Percentiles rank a stretch among this genome's conserved stretches.
phyloP scores from a whole-genome alignment of 2,329 filamentous ascomycete genomes.

The Gremmenia infestans region DNA sequence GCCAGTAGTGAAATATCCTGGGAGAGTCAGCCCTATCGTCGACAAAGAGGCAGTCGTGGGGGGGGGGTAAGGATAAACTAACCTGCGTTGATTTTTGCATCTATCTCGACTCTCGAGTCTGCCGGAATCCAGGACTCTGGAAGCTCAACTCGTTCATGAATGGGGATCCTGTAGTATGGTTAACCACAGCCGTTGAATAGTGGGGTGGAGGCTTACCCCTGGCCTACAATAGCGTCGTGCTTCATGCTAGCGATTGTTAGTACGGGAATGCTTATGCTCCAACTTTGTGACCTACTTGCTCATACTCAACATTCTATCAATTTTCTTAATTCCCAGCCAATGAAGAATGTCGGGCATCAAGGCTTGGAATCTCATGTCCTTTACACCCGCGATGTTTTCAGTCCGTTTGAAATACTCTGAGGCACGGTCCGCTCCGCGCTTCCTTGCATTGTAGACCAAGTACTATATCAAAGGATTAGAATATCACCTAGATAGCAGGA shows the following conservation, averaged over 20 bases:
- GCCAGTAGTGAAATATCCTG: conserved; percentile 77
- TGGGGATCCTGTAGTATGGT: conserved; percentile 60
- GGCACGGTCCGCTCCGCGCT: conserved; percentile 72
- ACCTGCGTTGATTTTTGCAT: conserved; percentile 96
- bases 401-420: conserved; percentile 95
- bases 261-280: conserved; percentile 17
- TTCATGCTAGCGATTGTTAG: conserved; percentile 60
- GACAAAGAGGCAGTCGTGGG: conserved; percentile 1
- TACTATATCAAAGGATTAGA: conserved; percentile 28
- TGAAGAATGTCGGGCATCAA: conserved; percentile 97
- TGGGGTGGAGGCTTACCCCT: conserved; percentile 49
- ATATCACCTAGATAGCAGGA: conserved; percentile 47
- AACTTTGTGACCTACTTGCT: conserved; percentile 54
- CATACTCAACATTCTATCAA: conserved; percentile 98
- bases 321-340: conserved; percentile 98
- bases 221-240: conserved; percentile 80
- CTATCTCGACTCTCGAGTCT: conserved; percentile 96
- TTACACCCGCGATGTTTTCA: conserved; percentile 97
- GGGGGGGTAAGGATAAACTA: conserved; percentile 21
- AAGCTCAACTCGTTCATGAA: conserved; percentile 84
- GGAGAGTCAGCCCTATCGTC: conserved; percentile 30
- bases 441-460: conserved; percentile 71
- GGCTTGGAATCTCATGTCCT: conserved; percentile 96
- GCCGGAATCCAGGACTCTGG: conserved; percentile 91
- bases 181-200: background rate